Evolutionary conservation across 371 early-diverging fungal species (phyloP).

Genomic region (Fennellomyces sp.): DNA sequence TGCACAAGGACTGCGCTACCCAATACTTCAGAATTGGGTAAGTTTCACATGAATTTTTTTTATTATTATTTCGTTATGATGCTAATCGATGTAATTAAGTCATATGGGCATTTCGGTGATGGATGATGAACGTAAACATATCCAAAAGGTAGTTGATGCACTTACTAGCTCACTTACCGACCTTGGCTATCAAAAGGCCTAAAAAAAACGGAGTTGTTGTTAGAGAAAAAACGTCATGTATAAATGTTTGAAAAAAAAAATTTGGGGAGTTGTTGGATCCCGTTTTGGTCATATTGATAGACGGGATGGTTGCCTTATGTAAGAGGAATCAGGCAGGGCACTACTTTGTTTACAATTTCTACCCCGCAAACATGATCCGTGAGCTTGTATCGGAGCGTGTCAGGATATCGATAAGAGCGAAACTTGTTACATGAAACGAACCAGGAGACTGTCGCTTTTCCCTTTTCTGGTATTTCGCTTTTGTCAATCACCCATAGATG

Average conservation of each 20-base stretch:
- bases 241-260: background rate
- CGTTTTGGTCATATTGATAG: background rate
- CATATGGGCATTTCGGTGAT: conserved; percentile 93
- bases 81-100: conserved; percentile 26
- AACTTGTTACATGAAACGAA: background rate
- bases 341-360: too few species aligned
- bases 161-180: conserved; percentile 73
- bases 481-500: conserved; percentile 1
- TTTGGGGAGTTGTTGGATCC: background rate
- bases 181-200: conserved; percentile 45
- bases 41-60: conserved; percentile 17
- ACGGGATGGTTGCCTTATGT: background rate
- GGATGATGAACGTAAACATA: conserved; percentile 72
- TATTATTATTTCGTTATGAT: background rate
- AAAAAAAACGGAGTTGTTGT: background rate
- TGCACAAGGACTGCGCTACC: conserved; percentile 81
- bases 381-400: background rate
- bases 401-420: conserved; percentile 5
- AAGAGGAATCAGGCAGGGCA: background rate
- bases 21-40: conserved; percentile 94
- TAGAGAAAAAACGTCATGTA: background rate
- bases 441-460: background rate
- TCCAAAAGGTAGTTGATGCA: conserved; percentile 76
- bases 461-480: background rate
- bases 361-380: conserved; percentile 3